A percentile compares a stretch with the other conserved stretches of the same genome.
phyloP scores from a whole-genome alignment of 2,329 filamentous ascomycete genomes.

The Aspergillus sclerotialis region DNA sequence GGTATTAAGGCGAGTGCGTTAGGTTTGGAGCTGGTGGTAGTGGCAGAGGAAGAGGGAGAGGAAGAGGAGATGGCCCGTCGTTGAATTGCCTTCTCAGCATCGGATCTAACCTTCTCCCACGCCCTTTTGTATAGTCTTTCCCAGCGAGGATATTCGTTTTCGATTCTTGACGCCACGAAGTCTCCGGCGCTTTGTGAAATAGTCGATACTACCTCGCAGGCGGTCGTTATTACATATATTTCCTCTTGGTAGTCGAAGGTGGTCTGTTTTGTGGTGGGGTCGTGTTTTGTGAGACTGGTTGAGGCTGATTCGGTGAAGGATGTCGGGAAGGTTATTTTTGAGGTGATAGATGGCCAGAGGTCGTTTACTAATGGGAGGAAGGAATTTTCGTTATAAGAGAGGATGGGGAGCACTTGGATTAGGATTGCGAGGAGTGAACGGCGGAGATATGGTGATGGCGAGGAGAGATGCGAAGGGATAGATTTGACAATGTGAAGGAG shows the following conservation, averaged over 20 bases:
- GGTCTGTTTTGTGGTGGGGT: constrained; percentile 40
- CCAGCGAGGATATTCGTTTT: constrained; percentile 55
- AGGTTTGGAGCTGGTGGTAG: too few species aligned
- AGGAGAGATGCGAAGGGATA: constrained; percentile 85
- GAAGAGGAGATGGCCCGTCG: constrained; percentile 14
- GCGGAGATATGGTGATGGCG: constrained; percentile 70
- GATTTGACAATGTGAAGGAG: constrained; percentile 74
- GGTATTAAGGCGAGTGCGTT: constrained; percentile 12
- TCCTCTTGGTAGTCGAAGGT: constrained; percentile 29
- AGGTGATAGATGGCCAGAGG: constrained; percentile 72
- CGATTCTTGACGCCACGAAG: constrained; percentile 71
- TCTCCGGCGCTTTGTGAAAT: constrained; percentile 69
- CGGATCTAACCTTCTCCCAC: constrained; percentile 31
- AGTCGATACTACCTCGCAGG: constrained; percentile 60
- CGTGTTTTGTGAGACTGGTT: constrained; percentile 14
- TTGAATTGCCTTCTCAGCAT: constrained; percentile 29
- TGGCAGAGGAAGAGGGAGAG: too few species aligned
- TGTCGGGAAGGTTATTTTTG: constrained; percentile 28
- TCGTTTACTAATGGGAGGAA: constrained; percentile 87
- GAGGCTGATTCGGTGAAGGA: constrained; percentile 49
- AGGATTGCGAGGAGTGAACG: constrained; percentile 73
- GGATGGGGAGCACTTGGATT: constrained; percentile 61
- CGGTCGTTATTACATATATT: constrained; percentile 55
- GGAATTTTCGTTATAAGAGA: constrained; percentile 69
- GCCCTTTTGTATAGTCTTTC: constrained; percentile 32